Evolutionary conservation across 2,329 filamentous ascomycete species (phyloP).

Genomic region (Fusarium pseudocircinatum): DNA sequence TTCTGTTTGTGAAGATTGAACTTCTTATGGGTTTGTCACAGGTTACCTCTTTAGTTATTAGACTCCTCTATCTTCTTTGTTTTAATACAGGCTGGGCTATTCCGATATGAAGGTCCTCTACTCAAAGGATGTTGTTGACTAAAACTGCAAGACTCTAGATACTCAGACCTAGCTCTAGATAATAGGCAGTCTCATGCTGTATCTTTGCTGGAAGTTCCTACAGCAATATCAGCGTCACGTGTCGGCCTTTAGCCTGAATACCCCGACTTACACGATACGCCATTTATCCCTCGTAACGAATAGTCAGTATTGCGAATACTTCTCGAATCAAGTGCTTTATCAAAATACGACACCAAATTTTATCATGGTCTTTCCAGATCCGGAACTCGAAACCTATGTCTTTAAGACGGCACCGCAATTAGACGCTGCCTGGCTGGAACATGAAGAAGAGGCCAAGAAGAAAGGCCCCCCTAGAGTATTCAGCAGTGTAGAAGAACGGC

Average conservation of each 20-base stretch:
- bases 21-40: background rate
- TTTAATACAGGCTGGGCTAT: background rate
- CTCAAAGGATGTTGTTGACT: background rate
- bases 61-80: background rate
- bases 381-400: constrained; percentile 37
- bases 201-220: background rate
- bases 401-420: constrained; percentile 50
- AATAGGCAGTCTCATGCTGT: background rate
- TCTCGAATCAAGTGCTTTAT: background rate
- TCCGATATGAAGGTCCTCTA: background rate
- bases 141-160: background rate
- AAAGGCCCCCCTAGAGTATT: constrained; percentile 33
- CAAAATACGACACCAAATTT: background rate
- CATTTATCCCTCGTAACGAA: background rate
- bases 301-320: background rate
- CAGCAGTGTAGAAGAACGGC: constrained; percentile 45
- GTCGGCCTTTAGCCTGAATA: constrained; percentile 23
- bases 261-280: background rate
- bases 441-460: constrained; percentile 46
- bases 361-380: constrained; percentile 29
- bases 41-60: background rate
- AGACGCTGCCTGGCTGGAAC: constrained; percentile 53
- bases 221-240: constrained; percentile 11
- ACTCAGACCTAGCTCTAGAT: background rate
- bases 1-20: background rate